phyloP scores from a whole-genome alignment of 2,329 filamentous ascomycete genomes.

The Davidsoniella eucalypti region DNA sequence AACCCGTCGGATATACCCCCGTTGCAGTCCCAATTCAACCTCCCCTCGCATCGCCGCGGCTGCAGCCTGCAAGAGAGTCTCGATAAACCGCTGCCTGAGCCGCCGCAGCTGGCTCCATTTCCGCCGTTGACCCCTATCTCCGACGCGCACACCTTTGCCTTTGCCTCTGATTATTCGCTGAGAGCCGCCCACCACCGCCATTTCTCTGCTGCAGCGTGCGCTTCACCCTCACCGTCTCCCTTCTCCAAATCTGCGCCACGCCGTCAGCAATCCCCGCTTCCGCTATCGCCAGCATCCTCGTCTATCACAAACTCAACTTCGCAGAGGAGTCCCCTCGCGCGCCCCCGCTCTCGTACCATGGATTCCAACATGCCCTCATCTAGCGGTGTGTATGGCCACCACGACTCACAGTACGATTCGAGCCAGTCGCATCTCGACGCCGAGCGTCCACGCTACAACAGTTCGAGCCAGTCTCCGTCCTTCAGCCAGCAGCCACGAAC shows the following conservation, averaged over 20 bases:
- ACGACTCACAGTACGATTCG: slow-evolving; percentile 10
- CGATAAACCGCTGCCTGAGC: slow-evolving; percentile 37
- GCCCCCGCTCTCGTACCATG: slow-evolving; percentile 9
- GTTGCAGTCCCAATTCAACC: background rate
- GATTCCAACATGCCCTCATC: slow-evolving; percentile 9
- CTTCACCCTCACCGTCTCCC: background rate
- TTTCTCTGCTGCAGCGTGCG: slow-evolving; percentile 17
- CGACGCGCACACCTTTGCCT: slow-evolving; percentile 7
- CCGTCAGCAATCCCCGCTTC: background rate
- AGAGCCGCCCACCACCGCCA: too few relatives aligned
- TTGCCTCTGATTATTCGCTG: background rate
- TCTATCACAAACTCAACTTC: background rate
- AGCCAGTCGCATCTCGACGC: slow-evolving; percentile 30
- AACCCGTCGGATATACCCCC: slow-evolving; percentile 10
- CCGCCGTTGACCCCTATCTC: slow-evolving; percentile 13
- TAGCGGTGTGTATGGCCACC: slow-evolving; percentile 9
- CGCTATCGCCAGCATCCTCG: background rate
- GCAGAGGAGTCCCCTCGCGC: background rate
- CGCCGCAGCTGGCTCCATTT: slow-evolving; percentile 24
- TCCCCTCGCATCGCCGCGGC: slow-evolving; percentile 19
- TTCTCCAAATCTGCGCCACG: background rate
- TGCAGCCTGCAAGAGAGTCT: slow-evolving; percentile 40
- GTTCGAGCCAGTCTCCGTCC: slow-evolving; percentile 41
- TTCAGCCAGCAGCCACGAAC: slow-evolving; percentile 21
- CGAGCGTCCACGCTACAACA: slow-evolving; percentile 35